These are phyloP conservation scores for Claviceps lovelessii DNA, from an alignment of 2,329 filamentous ascomycete species.

Conservation along the genomic window DNA sequence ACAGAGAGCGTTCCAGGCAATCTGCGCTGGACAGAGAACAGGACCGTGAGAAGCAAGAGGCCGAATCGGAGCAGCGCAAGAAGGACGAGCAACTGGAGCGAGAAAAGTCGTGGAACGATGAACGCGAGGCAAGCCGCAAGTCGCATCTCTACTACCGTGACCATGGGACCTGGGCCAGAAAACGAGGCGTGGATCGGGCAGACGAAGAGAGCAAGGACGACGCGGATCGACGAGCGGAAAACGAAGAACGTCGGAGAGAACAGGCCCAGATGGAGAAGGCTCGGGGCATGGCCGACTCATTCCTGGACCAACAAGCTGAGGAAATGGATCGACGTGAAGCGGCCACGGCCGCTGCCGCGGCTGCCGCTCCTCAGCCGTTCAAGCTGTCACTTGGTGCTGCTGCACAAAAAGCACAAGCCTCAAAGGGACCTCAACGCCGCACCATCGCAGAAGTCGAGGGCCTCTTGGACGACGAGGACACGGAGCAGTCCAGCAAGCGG, in stretches of 20 bases:
- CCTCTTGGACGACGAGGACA: constrained; percentile 87
- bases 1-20: constrained; percentile 70
- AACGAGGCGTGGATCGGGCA: constrained; percentile 57
- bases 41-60: constrained; percentile 64
- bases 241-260: constrained; percentile 56
- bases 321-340: constrained; percentile 47
- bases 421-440: constrained; percentile 46
- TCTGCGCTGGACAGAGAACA: constrained; percentile 76
- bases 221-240: constrained; percentile 65
- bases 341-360: constrained; percentile 14
- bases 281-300: constrained; percentile 74
- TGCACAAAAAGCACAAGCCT: constrained; percentile 54
- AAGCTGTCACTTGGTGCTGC: constrained; percentile 86
- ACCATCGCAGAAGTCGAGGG: constrained; percentile 91
- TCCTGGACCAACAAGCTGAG: constrained; percentile 70
- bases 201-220: constrained; percentile 68
- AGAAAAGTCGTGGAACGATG: constrained; percentile 71
- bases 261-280: constrained; percentile 63
- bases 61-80: constrained; percentile 47
- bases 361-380: constrained; percentile 57
- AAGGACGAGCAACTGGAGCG: constrained; percentile 54
- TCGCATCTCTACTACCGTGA: constrained; percentile 76
- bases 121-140: constrained; percentile 61
- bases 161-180: constrained; percentile 69
- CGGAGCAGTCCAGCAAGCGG: constrained; percentile 54